A percentile compares a stretch with the other conserved stretches of the same genome.
Evolutionary conservation across 805 yeast genomes (phyloP).

Genomic region (Lipomyces kockii): DNA sequence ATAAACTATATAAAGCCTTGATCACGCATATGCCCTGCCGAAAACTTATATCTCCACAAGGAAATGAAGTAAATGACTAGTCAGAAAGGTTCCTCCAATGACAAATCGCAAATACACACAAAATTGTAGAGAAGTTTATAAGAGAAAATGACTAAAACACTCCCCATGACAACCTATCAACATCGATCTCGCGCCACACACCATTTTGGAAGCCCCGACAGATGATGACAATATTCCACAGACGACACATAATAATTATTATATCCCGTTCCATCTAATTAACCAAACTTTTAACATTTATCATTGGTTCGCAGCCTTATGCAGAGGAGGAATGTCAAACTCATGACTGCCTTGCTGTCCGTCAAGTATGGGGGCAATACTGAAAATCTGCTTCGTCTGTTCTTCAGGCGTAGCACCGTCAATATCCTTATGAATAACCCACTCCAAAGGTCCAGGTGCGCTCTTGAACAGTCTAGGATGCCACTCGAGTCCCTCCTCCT

Average conservation of each 20-base stretch:
- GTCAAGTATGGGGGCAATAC: constrained; percentile 78
- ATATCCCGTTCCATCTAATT: background rate
- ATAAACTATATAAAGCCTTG: background rate
- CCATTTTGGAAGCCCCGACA: background rate
- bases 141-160: background rate
- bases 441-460: constrained; percentile 56
- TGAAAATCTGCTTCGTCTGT: constrained; percentile 61
- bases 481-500: constrained; percentile 78
- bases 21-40: background rate
- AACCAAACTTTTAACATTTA: background rate
- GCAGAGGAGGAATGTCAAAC: constrained; percentile 35
- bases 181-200: background rate
- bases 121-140: background rate
- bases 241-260: background rate
- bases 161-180: background rate
- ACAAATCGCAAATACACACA: background rate
- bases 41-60: background rate
- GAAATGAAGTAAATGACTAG: background rate
- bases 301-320: background rate
- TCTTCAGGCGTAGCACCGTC: constrained; percentile 57
- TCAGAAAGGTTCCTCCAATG: constrained; percentile 3
- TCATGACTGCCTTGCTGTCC: constrained; percentile 56
- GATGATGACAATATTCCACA: background rate
- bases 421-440: constrained; percentile 66
- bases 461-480: constrained; percentile 76